Evolutionary conservation across 371 early-diverging fungal genomes (phyloP), one percentile per base, ranked within the genome.

Genomic region (Chytridiales sp.): DNA sequence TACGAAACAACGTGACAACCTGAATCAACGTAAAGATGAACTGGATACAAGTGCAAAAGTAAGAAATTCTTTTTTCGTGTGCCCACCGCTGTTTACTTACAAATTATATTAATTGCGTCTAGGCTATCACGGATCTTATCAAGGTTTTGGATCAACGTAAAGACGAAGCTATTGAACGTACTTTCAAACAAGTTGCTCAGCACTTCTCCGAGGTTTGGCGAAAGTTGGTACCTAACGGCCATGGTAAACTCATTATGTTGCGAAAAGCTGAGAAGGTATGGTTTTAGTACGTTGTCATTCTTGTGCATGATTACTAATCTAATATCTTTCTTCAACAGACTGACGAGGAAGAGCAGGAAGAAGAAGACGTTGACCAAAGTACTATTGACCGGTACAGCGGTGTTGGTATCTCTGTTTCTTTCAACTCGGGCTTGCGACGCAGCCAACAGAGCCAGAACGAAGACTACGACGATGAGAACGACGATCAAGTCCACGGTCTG

Each of bases 111-210:
- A 31, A 13, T 35, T 21, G 40, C 8, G 43, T 29, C 19, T 42
- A 85, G 74, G 80, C 95, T 0, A 97, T 97, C 64, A 78, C 81
- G 42, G 85, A 91, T 46, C 76, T 97, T 56, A 93, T 98, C 52
- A 80, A 87, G 35, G 87, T 87, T 1, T 72, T 98, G 55, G 99
- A 98, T 70, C 90, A 88, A 62, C 81, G 93, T 47, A 98, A 98
- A 77, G 93, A 98, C 70, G 95, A 95, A 67, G 95, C 94, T 0
- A 96, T 98, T 56, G 90, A 93, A 73, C 84, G 94, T 40, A 97
- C 97, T 3, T 98, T 97, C 74, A 83, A 88, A 60, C 90, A 92
- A 62, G 97, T 97, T 19, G 87, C 93, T 8, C 81, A 78, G 48
- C 80, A 90, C 72, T 98, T 98, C 76, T 53, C 83, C 34, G 83